Percentiles rank a stretch among this genome's conserved stretches.
phyloP scores from a whole-genome alignment of 2,329 filamentous ascomycete genomes.

The Epicoccum nigrum region DNA sequence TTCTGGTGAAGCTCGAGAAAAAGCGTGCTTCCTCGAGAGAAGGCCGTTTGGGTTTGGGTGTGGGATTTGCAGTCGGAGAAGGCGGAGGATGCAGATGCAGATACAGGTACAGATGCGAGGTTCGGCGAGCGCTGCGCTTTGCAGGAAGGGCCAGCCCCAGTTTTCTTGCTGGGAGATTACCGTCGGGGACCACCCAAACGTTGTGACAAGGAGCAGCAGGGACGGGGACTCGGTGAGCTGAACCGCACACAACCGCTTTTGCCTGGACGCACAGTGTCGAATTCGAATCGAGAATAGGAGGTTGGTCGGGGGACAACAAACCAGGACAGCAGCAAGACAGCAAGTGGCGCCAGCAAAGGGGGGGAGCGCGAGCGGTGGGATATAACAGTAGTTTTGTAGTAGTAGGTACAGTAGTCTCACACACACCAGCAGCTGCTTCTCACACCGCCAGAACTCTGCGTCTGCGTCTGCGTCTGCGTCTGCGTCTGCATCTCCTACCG shows the following conservation, averaged over 20 bases:
- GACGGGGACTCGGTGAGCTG: slow-evolving; percentile 5
- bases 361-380: slow-evolving; percentile 2
- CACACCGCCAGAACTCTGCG: too few relatives aligned
- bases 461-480: too few relatives aligned
- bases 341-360: slow-evolving; percentile 31
- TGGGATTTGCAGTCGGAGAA: not conserved
- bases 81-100: not conserved
- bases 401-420: too few relatives aligned
- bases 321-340: not conserved
- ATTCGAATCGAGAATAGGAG: too few relatives aligned
- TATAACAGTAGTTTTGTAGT: too few relatives aligned
- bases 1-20: not conserved
- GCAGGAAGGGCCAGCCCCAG: slow-evolving; percentile 7
- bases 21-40: too few relatives aligned
- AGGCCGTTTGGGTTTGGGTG: not conserved
- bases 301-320: slow-evolving; percentile 6
- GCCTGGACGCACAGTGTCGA: not conserved
- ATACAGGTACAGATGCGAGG: not conserved
- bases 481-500: too few relatives aligned
- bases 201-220: slow-evolving; percentile 10
- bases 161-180: slow-evolving; percentile 18
- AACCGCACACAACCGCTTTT: too few relatives aligned
- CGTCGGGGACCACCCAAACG: slow-evolving; percentile 4
- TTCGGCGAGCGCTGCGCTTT: slow-evolving; percentile 15
- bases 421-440: too few relatives aligned